These are phyloP conservation scores for Coniochaeta pulveracea DNA, from an alignment of 2,329 filamentous ascomycete genomes.

Conservation along the genomic window DNA sequence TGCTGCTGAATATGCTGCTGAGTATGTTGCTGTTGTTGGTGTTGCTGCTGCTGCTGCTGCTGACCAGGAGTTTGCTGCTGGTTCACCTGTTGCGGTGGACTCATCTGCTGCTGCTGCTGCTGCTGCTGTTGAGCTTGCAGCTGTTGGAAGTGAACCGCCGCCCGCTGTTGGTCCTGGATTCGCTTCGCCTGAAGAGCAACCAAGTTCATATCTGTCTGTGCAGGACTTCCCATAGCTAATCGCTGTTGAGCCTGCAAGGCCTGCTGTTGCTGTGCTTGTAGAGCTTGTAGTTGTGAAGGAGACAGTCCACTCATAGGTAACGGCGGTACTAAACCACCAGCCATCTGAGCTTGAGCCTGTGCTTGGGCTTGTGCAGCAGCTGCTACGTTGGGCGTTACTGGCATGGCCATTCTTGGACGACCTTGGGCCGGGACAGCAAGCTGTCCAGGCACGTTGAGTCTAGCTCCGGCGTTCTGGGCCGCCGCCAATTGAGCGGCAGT, in stretches of 20 bases:
- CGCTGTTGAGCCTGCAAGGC: constrained; percentile 45
- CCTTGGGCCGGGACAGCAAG: constrained; percentile 32
- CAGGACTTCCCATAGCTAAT: constrained; percentile 39
- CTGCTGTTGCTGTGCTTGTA: no score
- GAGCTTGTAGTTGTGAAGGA: constrained; percentile 61
- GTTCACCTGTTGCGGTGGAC: constrained; percentile 17
- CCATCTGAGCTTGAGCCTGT: no score
- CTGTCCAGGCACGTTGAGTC: constrained; percentile 31
- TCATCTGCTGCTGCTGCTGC: constrained; percentile 13
- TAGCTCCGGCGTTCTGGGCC: constrained; percentile 22
- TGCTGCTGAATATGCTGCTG: constrained; percentile 16
- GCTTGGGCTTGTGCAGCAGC: constrained; percentile 29
- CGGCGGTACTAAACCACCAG: constrained; percentile 36
- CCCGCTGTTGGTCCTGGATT: constrained; percentile 54
- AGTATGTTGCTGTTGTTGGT: constrained; percentile 17
- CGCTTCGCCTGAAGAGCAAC: constrained; percentile 55
- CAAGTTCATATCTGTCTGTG: constrained; percentile 39
- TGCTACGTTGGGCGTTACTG: constrained; percentile 40
- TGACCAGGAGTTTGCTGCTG: constrained; percentile 26
- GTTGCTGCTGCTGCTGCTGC: constrained; percentile 22
- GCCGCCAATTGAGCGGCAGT: constrained; percentile 18
- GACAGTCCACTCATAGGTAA: constrained; percentile 54
- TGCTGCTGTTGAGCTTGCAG: constrained; percentile 17
- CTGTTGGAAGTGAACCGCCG: constrained; percentile 17
- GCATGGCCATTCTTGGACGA: constrained; percentile 41